Evolutionary conservation across 306 rosid genomes (phyloP).

Genomic region (Rosa multiflora): DNA sequence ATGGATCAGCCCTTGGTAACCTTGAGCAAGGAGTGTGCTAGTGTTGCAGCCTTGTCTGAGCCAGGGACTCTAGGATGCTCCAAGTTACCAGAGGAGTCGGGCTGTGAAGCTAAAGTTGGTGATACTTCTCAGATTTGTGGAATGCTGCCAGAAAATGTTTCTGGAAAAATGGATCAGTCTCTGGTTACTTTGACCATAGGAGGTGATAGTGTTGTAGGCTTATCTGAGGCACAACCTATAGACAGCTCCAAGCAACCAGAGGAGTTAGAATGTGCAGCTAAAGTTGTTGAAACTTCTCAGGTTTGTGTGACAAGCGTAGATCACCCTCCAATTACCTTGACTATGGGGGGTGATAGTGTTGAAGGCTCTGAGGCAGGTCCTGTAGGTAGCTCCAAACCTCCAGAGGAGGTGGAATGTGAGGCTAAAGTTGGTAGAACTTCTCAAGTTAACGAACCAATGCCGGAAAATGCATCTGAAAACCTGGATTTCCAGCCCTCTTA

Average conservation of each 20-base stretch:
- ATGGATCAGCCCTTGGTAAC: background rate
- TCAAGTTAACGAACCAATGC: background rate
- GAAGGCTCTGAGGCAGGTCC: conserved; percentile 4
- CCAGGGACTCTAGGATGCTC: conserved; percentile 6
- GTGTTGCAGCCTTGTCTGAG: background rate
- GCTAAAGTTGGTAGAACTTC: conserved; percentile 1
- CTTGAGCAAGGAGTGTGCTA: background rate
- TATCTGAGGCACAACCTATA: background rate
- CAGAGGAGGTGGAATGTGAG: background rate
- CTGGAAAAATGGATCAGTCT: conserved; percentile 19
- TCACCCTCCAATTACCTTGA: background rate
- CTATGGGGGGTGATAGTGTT: background rate
- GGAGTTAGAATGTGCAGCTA: conserved; percentile 22
- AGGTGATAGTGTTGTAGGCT: conserved; percentile 6
- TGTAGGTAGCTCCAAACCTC: conserved; percentile 8
- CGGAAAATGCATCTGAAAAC: background rate
- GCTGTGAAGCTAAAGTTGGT: conserved; percentile 22
- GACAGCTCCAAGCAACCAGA: background rate
- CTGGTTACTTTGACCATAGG: conserved; percentile 1
- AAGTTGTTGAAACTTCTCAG: conserved; percentile 24
- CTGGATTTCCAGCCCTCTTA: background rate
- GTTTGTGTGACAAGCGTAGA: conserved; percentile 11
- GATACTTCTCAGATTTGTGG: conserved; percentile 25
- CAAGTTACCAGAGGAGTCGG: conserved; percentile 8
- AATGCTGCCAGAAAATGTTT: conserved; percentile 2